Evolutionary conservation across 495 filamentous ascomycete genomes (phyloP), one percentile per base, ranked within the genome.

Genomic region (Emericellopsis terricola): DNA sequence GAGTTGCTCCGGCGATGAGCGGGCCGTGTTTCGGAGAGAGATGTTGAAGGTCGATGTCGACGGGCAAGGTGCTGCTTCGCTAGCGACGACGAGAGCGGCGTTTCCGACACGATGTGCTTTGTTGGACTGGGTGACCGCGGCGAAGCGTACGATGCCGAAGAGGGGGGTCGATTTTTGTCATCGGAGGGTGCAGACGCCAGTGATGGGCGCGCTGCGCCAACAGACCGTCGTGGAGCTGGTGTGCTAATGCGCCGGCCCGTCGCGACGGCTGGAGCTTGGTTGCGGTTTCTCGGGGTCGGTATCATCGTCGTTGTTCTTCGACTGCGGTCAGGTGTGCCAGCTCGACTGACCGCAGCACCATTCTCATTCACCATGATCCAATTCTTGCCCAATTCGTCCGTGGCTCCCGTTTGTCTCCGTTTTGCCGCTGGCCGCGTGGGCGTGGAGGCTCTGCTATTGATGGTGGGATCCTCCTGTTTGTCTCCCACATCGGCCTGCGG

Each of bases 351-450:
- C 41, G 23, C 14, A 26, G n/a, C 18, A 15, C 9, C 17, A 16
- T 27, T 15, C 18, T 56, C 52, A 27, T 65, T 64, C n/a, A 92
- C 71, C 38, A 92, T 57, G 8, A 92, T 76, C 82, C 82, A 92
- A 45, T 65, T 77, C 40, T 59, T 67, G 36, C 58, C 59, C 28
- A 71, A 61, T 34, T 73, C 76, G 19, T 69, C 72, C 40, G 51
- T 56, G 16, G 44, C 42, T 26, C 51, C 57, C 10, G 68, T 57
- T 31, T 69, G 65, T 16, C 67, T 53, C 36, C 67, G 53, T 38
- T 71, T 71, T 10, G 58, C 47, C 0, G 64, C 57, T 13, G 62
- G 59, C 9, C 38, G 37, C 6, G 53, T 49, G 2, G 65, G 64
- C 3, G 64, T 60, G 2, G 33, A 35, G 48, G 46, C 10, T 65